Evolutionary conservation across 139 green algal genomes (phyloP), one percentile per base, ranked within the genome.

Genomic region (Chlamydomonas asymmetrica): DNA sequence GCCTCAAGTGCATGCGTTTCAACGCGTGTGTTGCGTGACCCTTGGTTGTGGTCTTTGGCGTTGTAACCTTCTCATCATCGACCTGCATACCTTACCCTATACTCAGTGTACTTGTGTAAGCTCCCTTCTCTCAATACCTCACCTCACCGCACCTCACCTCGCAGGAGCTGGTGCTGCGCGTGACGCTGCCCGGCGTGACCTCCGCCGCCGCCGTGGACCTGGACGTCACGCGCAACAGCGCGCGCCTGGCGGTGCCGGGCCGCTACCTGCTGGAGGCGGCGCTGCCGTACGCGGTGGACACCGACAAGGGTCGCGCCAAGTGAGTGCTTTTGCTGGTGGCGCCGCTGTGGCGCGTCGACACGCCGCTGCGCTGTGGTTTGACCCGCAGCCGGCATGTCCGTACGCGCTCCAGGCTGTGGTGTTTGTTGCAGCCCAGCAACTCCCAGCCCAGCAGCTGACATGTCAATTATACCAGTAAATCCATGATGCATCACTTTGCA

Each of bases 101-200:
- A 40, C 60, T 20, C 29, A 43, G 31, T 52, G 45, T 16, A 25
- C 45, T 52, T 10, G 16, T 16, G 10, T 52, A 25, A 52, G 45
- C 10, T 25, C 45, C 16, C 10, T 25, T 25, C 10, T 10, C 10
- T 10, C 10, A 16, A 52, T 52, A 52, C 45, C 10, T 52, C 45
- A 52, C 45, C 16, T 10, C 16, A 16, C 45, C 45, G 45, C 45
- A 16, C 45, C 16, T 52, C 45, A 52, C 10, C 10, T 52, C 16
- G 27, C 63, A 85, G 73, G 83, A 82, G 56, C 68, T 94, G 37
- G 71, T 90, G 54, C n/a, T 92, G 27, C 73, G 82, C 3, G 66
- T 91, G 49, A 62, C 76, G 45, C 75, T 92, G 49, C 85, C 82
- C 10, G 85, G 80, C 2, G 29, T 87, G 7, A 43, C 73, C 1